Evolutionary conservation across 768 basidiomycete species (phyloP), one percentile per base, ranked within the genome.

Genomic region (Tubosaeta brunneosetosa): DNA sequence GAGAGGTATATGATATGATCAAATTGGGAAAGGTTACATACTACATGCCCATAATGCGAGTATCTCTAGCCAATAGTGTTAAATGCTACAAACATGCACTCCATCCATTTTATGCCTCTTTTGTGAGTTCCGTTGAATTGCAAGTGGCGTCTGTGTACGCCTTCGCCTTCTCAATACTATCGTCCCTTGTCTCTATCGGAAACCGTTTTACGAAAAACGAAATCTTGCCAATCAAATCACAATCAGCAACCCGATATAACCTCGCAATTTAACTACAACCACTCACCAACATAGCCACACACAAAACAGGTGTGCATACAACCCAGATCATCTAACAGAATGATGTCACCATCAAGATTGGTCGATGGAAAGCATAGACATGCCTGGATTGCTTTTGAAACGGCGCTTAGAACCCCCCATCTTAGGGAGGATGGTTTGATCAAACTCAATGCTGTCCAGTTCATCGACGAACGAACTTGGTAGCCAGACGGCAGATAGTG

Each of bases 231-330:
- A 27, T 19, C 33, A 22, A 48, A 46, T 50, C 45, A 38, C 48
- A 44, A 40, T 62, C 53, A 59, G 50, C 34, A 31, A 52, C 25
- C 48, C 16, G n/a, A 37, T 32, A 40, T 17, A 49, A 32, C 51
- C 11, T 41, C 37, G 29, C 4, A 16, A 44, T 52, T 27, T 29
- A 27, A 10, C 19, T 19, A 37, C 32, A 68, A 25, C 31, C 32
- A 71, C 74, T 63, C 63, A 87, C 84, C 67, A 88, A 60, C 61
- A 82, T 76, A 34, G 87, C 84, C 49, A 82, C 61, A 29, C 82
- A 84, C 47, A 91, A 66, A 63, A 83, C 81, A 19, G 88, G 87
- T 37, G 81, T 72, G 66, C 86, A 90, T 32, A 85, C 77, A 14
- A 79, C 78, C 88, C 88, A 91, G 52, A 91, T 77, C 50, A 76